A percentile compares a stretch with the other conserved stretches of the same genome.
Conservation (phyloP, 306 rosid genomes). For the Potentilla sterilis region DNA sequence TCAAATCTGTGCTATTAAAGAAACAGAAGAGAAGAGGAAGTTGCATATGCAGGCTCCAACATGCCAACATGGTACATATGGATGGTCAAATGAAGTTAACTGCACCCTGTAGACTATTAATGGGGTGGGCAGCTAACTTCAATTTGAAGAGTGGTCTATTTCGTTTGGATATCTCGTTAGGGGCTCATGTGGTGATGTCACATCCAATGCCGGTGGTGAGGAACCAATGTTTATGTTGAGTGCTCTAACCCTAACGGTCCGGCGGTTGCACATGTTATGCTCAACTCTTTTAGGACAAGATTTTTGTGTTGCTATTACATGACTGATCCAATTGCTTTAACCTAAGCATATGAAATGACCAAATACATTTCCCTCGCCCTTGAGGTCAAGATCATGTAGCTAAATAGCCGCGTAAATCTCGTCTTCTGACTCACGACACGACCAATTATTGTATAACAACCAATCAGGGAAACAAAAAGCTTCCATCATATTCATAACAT, state of each 20-base stretch:
- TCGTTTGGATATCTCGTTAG: neutral
- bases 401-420: neutral
- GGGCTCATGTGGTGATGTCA: neutral
- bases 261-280: constrained; percentile 20
- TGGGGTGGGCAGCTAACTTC: neutral
- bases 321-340: constrained; percentile 3
- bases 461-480: neutral
- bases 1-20: no score
- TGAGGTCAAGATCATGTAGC: no score
- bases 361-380: neutral
- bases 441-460: neutral
- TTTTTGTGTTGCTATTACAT: constrained; percentile 1
- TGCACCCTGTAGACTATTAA: neutral
- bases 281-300: constrained; percentile 5
- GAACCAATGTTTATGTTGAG: neutral
- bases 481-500: neutral
- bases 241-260: neutral
- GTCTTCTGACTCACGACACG: neutral
- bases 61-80: neutral
- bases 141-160: constrained; percentile 7
- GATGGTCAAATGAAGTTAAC: neutral
- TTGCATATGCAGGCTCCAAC: neutral
- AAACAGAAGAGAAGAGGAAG: no score
- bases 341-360: neutral
- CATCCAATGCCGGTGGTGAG: constrained; percentile 3